Percentiles rank a stretch among this genome's conserved stretches.
Evolutionary conservation across 495 filamentous ascomycete species (phyloP).

Genomic region (Lepraria neglecta): DNA sequence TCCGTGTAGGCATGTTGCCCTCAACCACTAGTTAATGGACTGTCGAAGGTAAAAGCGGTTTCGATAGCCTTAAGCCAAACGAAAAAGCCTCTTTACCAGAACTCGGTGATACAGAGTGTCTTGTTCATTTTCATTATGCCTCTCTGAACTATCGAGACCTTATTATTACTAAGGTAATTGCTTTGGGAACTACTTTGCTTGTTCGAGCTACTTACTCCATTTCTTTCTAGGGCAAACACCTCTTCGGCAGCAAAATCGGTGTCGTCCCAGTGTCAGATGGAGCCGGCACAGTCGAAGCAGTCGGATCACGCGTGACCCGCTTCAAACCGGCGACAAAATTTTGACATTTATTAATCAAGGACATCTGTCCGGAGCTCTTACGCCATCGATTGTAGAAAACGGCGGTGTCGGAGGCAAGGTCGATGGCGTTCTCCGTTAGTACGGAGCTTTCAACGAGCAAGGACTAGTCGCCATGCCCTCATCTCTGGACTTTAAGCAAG

Average conservation of each 20-base stretch:
- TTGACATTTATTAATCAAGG: background rate
- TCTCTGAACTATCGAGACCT: background rate
- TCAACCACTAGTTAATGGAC: background rate
- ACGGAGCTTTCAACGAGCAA: constrained; percentile 60
- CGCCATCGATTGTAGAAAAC: background rate
- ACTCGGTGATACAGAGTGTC: background rate
- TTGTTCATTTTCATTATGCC: background rate
- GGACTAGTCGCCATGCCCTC: constrained; percentile 59
- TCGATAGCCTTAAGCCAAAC: background rate
- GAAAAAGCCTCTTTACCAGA: background rate
- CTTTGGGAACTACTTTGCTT: background rate
- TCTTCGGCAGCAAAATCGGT: background rate
- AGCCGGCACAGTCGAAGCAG: background rate
- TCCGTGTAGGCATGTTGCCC: background rate
- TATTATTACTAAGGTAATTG: background rate
- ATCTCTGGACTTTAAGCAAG: constrained; percentile 57
- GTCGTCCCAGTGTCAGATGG: background rate
- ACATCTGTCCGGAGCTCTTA: background rate
- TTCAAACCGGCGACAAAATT: background rate
- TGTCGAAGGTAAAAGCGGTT: background rate
- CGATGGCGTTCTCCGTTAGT: constrained; percentile 67
- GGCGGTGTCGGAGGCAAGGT: background rate
- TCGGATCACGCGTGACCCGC: background rate
- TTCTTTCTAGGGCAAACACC: background rate
- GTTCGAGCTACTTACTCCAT: background rate